Conservation (phyloP, 768 basidiomycete species). For the Tubosaeta sp. region DNA sequence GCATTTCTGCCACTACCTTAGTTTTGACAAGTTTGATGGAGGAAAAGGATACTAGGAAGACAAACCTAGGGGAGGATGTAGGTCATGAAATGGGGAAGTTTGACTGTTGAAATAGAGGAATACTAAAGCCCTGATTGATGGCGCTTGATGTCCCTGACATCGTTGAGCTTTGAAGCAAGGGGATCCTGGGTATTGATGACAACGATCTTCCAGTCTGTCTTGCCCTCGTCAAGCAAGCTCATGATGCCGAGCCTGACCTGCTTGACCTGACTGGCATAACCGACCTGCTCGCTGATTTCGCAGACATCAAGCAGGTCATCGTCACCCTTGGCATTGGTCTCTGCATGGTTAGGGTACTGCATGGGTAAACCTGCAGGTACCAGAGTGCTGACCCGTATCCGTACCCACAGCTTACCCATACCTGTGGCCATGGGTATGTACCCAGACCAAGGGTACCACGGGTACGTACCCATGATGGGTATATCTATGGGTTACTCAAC, state of each 20-base stretch:
- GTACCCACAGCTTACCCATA: not conserved
- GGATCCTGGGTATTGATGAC: constrained; percentile 96
- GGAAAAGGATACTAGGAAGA: too few relatives aligned
- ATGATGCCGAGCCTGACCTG: constrained; percentile 99
- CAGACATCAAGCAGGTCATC: constrained; percentile 99
- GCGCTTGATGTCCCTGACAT: constrained; percentile 97
- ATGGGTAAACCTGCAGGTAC: not conserved
- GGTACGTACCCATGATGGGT: not conserved
- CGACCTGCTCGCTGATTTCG: constrained; percentile 98
- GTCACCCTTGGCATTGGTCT: constrained; percentile 98
- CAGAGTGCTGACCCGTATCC: not conserved
- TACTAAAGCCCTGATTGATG: constrained; percentile 75
- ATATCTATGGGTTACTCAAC: not conserved
- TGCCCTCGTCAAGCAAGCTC: constrained; percentile 98
- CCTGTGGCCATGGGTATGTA: not conserved
- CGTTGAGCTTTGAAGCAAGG: constrained; percentile 93
- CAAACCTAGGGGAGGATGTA: too few relatives aligned
- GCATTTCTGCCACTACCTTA: too few relatives aligned
- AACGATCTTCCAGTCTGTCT: constrained; percentile 99
- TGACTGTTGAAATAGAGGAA: too few relatives aligned
- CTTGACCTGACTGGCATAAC: constrained; percentile 95
- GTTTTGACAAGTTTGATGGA: too few relatives aligned
- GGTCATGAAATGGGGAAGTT: too few relatives aligned
- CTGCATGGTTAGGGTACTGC: constrained; percentile 55
- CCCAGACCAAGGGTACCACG: not conserved